phyloP scores from a whole-genome alignment of 225 moss, liverwort and hornwort genomes.

The Bryum argenteum region DNA sequence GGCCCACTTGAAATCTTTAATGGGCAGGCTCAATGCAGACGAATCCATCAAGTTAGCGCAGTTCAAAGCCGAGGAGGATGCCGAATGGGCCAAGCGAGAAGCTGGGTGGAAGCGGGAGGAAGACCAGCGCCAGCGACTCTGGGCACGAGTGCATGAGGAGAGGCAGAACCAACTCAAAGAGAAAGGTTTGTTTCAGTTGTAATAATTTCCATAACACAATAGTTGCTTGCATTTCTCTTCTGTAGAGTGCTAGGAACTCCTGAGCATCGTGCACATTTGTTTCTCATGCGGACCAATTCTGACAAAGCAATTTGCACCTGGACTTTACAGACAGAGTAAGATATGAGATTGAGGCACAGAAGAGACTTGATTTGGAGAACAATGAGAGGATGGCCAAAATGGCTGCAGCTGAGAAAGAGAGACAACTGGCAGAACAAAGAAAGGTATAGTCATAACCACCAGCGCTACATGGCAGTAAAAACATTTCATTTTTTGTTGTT shows the following conservation, averaged over 20 bases:
- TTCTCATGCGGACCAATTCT: constrained; percentile 1
- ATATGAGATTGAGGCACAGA: constrained; percentile 53
- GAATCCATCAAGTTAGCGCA: constrained; percentile 61
- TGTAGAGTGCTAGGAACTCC: background rate
- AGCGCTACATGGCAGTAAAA: background rate
- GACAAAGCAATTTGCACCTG: background rate
- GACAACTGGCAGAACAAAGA: constrained; percentile 46
- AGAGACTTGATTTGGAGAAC: constrained; percentile 55
- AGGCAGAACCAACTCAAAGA: constrained; percentile 78
- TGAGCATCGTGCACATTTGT: background rate
- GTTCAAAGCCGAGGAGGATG: constrained; percentile 91
- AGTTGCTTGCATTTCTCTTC: background rate
- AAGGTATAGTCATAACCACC: constrained; percentile 24
- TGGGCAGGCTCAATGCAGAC: constrained; percentile 63
- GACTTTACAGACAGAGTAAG: constrained; percentile 43
- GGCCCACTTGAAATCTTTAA: constrained; percentile 72
- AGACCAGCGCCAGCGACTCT: constrained; percentile 80
- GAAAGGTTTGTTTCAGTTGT: constrained; percentile 53
- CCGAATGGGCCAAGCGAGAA: constrained; percentile 94
- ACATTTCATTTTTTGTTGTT: background rate
- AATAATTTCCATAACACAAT: background rate
- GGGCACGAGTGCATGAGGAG: constrained; percentile 83
- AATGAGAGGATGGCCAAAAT: constrained; percentile 57
- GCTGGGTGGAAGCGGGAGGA: constrained; percentile 91
- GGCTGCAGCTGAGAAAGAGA: constrained; percentile 59